Evolutionary conservation across 2,329 filamentous ascomycete species (phyloP).

Genomic region (Chrysosporium keratinophilum): DNA sequence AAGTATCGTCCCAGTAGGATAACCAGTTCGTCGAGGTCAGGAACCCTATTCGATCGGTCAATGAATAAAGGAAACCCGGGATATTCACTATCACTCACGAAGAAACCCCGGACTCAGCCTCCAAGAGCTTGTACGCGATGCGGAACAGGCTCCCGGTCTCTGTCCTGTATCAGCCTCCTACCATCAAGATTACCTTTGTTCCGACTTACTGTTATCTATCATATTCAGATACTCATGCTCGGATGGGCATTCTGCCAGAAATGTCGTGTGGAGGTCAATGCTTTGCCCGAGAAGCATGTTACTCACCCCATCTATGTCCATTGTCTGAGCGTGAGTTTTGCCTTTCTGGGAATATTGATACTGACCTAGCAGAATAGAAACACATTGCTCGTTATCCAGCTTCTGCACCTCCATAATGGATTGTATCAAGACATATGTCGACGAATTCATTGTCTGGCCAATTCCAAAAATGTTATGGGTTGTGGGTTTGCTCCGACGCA

Average conservation of each 20-base stretch:
- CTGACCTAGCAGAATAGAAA: neutral
- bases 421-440: slow-evolving; percentile 43
- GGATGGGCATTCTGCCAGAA: slow-evolving; percentile 15
- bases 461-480: slow-evolving; percentile 43
- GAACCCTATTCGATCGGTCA: too few relatives aligned
- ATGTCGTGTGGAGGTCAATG: neutral
- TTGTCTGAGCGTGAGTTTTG: neutral
- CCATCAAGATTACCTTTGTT: neutral
- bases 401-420: slow-evolving; percentile 32
- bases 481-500: slow-evolving; percentile 40
- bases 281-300: neutral
- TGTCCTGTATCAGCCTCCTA: neutral
- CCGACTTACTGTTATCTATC: slow-evolving; percentile 19
- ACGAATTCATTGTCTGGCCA: slow-evolving; percentile 44
- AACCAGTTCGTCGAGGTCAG: slow-evolving; percentile 8
- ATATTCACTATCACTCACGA: neutral
- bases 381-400: neutral
- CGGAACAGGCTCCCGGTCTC: slow-evolving; percentile 21
- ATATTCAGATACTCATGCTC: slow-evolving; percentile 20
- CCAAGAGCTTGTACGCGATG: slow-evolving; percentile 19
- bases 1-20: slow-evolving; percentile 21
- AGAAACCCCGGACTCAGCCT: slow-evolving; percentile 10
- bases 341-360: neutral
- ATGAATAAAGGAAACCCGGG: too few relatives aligned
- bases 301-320: neutral